Evolutionary conservation across 495 filamentous ascomycete genomes (phyloP), one percentile per base, ranked within the genome.

Genomic region (Apiosordaria backusii): DNA sequence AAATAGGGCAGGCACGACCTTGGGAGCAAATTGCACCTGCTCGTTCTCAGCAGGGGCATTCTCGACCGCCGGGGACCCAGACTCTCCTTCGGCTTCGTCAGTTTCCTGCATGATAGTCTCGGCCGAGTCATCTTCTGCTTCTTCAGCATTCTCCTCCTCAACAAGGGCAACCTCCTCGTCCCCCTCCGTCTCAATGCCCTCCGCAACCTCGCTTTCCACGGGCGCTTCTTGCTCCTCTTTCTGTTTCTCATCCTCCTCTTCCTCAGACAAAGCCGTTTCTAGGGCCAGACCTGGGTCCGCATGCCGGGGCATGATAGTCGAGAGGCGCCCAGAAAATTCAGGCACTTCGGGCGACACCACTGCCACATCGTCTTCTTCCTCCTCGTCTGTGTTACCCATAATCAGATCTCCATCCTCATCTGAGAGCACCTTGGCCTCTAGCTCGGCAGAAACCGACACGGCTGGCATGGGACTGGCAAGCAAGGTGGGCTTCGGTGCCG

Each of bases 281-380:
- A 71, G 64, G 45, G 70, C 72, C 26, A 83, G 70, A 9, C 77
- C 72, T 1, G 81, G 79, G 55, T 85, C 82, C 15, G 78, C 80
- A 61, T 83, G 74, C 15, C 83, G 71, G 29, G 83, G 82, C 21
- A 84, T 67, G 25, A 83, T 79, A 4, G 83, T 79, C 0, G 84
- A 85, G 2, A 84, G 75, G 9, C 83, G 75, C 2, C 82, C 82
- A n/a, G 82, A 78, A 67, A 86, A 86, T 19, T 62, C 61, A 29
- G 79, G 75, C 26, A 70, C 66, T 7, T 74, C 70, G 7, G 79
- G 78, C 0, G 77, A 78, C 22, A 74, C 73, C 3, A 67, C 68
- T 1, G 76, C 50, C 13, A 29, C 63, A 0, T 72, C 66, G 10
- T 69, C 62, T 7, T 40, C 57, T 64, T 70, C 24, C 64, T 63